Evolutionary conservation across 2,329 filamentous ascomycete genomes (phyloP), one percentile per base, ranked within the genome.

Genomic region (Ophiostoma perfectum): DNA sequence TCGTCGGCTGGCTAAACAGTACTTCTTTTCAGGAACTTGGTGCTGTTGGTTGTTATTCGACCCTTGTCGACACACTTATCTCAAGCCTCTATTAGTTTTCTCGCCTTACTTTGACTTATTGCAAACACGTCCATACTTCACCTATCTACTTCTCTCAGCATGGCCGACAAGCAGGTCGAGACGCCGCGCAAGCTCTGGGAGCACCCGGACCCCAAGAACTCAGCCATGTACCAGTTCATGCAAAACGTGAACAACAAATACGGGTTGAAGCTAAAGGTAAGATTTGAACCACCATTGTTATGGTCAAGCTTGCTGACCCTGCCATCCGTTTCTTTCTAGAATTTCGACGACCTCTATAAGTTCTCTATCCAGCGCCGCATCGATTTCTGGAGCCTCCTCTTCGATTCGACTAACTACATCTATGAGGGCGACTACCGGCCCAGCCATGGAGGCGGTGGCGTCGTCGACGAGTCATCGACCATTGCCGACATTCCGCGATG

Each of bases 401-500:
- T 90, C 79, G 79, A 85, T 38, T 82, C 81, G 66, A 79, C 84
- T 70, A 81, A 83, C 64, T 78, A 89, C 68, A 87, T 93, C 71
- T 81, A 92, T 73, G 81, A 84, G 47, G 90, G 90, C 42, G 78
- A 76, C 4, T 87, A 85, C 74, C 41, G 41, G 18, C 63, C 9
- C 41, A 63, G 60, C 60, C 60, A 63, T 63, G 60, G 60, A 16
- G 60, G 60, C 60, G 78, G 77, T 0, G 77, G 75, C 9, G 86
- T 90, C 1, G 88, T 95, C 3, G 90, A 96, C 74, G 88, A 91
- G 73, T 81, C 80, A 0, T 81, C 84, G 1, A 86, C 88, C 1
- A 91, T 96, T 76, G 88, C 92, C 70, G 80, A 81, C 16, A 82
- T 94, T 5, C 92, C 92, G 0, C 79, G 81, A 55, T 96, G 92